phyloP scores from a whole-genome alignment of 225 moss, liverwort and hornwort genomes.

The Physcomitrium patens region DNA sequence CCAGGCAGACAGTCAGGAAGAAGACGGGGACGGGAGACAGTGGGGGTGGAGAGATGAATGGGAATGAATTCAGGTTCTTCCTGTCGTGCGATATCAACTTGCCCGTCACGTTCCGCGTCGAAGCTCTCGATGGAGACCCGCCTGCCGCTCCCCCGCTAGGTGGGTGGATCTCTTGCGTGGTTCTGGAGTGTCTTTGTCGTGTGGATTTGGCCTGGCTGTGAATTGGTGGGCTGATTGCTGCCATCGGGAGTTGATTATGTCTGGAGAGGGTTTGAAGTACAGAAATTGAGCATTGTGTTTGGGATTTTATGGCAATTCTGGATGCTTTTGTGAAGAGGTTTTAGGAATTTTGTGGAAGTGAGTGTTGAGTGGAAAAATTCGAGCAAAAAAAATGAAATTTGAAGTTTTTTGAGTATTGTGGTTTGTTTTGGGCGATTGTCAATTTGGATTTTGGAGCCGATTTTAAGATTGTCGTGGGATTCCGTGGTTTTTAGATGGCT shows the following conservation, averaged over 20 bases:
- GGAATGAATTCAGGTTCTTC: constrained; percentile 90
- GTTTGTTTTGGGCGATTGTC: not conserved
- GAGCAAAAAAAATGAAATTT: not conserved
- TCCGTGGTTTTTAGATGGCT: constrained; percentile 10
- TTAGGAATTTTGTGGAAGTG: not conserved
- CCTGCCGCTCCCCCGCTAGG: constrained; percentile 23
- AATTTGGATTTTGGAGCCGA: constrained; percentile 8
- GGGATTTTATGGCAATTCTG: too few relatives aligned
- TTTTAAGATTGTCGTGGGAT: not conserved
- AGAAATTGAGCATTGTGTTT: too few relatives aligned
- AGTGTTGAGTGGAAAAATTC: not conserved
- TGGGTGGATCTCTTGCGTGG: not conserved
- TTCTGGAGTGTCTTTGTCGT: fast-evolving
- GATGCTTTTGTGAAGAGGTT: not conserved
- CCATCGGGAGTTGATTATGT: not conserved
- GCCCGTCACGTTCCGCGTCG: constrained; percentile 92
- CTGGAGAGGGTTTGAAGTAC: not conserved
- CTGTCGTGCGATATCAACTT: constrained; percentile 95
- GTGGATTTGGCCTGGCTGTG: not conserved
- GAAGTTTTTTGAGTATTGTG: too few relatives aligned
- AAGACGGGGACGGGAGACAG: constrained; percentile 22
- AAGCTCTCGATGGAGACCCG: constrained; percentile 67
- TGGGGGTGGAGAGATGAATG: constrained; percentile 52
- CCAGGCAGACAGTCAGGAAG: not conserved
- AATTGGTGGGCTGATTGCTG: not conserved